These are phyloP conservation scores for Oropetium thomaeum DNA, from an alignment of 176 grass and related monocot genomes.

Conservation along the genomic window DNA sequence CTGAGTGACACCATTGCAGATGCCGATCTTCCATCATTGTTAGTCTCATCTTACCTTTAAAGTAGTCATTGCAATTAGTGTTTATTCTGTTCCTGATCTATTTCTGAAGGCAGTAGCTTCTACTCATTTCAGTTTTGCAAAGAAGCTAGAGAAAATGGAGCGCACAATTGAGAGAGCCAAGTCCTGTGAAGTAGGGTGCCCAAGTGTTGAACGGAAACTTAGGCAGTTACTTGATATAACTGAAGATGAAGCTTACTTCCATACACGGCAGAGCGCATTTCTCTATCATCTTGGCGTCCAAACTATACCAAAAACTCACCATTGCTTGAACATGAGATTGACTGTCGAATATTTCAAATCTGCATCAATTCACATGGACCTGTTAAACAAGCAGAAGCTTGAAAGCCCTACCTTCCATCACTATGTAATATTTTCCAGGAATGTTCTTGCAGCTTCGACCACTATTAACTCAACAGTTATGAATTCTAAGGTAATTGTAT, in stretches of 20 bases:
- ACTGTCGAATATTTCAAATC: conserved; percentile 90
- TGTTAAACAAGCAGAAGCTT: conserved; percentile 33
- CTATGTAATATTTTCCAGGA: conserved; percentile 73
- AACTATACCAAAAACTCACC: conserved; percentile 76
- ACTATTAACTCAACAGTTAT: conserved; percentile 68
- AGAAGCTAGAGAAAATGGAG: conserved; percentile 74
- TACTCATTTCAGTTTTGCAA: conserved; percentile 53
- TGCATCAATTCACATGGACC: background rate
- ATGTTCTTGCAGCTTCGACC: conserved; percentile 72
- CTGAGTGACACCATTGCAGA: conserved; percentile 73
- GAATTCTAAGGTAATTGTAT: conserved; percentile 58
- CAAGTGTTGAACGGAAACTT: conserved; percentile 81
- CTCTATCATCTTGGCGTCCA: conserved; percentile 71
- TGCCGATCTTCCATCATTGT: conserved; percentile 61
- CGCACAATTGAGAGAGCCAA: conserved; percentile 51
- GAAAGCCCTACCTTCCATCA: conserved; percentile 42
- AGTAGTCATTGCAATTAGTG: background rate
- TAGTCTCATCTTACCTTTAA: background rate
- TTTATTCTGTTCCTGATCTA: background rate
- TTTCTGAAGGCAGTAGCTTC: conserved; percentile 21
- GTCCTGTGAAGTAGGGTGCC: conserved; percentile 62
- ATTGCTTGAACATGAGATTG: conserved; percentile 80
- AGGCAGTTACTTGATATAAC: conserved; percentile 75
- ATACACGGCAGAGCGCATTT: conserved; percentile 81
- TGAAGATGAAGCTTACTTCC: conserved; percentile 87